These are phyloP conservation scores for Pseudogymnoascus pannorum DNA, from an alignment of 2,329 filamentous ascomycete species.

Conservation along the genomic window DNA sequence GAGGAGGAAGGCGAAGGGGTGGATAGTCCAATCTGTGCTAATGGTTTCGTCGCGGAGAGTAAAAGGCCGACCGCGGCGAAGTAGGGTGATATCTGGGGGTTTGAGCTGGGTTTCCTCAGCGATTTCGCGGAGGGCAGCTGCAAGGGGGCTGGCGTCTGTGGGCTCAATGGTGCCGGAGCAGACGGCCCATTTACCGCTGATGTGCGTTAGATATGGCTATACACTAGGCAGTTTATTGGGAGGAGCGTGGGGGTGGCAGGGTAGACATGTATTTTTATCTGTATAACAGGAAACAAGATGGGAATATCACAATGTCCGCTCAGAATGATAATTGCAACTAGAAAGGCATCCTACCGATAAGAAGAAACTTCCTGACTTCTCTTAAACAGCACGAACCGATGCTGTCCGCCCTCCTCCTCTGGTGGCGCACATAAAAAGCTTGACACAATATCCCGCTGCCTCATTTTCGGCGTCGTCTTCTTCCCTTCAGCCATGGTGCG, in stretches of 20 bases:
- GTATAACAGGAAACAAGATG: slow-evolving; percentile 1
- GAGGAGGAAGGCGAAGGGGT: slow-evolving; percentile 54
- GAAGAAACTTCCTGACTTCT: slow-evolving; percentile 52
- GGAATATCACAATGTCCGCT: not conserved
- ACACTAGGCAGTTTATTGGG: not conserved
- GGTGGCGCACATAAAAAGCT: slow-evolving; percentile 34
- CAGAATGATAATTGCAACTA: slow-evolving; percentile 7
- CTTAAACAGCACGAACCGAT: slow-evolving; percentile 53
- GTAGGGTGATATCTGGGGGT: slow-evolving; percentile 21
- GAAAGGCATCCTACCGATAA: slow-evolving; percentile 43
- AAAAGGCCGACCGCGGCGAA: slow-evolving; percentile 46
- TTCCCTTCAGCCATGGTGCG: not conserved
- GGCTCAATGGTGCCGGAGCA: slow-evolving; percentile 55
- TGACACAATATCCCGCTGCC: slow-evolving; percentile 34
- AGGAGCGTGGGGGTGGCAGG: not conserved
- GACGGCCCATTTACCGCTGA: slow-evolving; percentile 49
- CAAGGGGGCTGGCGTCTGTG: slow-evolving; percentile 43
- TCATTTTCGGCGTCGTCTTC: slow-evolving; percentile 8
- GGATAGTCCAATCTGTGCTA: slow-evolving; percentile 52
- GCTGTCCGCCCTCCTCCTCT: slow-evolving; percentile 18
- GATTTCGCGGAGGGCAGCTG: slow-evolving; percentile 56
- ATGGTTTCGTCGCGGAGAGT: slow-evolving; percentile 46
- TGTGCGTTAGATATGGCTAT: slow-evolving; percentile 13
- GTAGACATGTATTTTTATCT: not conserved
- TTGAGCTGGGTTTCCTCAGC: slow-evolving; percentile 54